Evolutionary conservation across 495 filamentous ascomycete genomes (phyloP), one percentile per base, ranked within the genome.

Genomic region (Aspergillus egyptiacus): DNA sequence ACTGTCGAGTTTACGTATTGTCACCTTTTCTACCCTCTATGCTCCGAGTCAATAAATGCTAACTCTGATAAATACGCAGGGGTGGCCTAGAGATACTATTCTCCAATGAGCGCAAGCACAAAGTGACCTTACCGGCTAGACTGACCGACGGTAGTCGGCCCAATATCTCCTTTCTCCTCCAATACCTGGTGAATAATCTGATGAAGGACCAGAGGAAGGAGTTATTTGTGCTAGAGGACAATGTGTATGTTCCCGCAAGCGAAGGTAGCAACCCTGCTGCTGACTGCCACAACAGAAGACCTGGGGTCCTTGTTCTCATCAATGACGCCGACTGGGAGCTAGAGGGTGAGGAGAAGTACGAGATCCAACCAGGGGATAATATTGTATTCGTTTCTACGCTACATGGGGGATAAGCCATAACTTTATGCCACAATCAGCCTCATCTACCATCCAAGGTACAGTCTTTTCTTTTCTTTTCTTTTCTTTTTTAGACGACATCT

Each of bases 301-400:
- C 93, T 5, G 93, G 93, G n/a, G 95, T 97, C 58, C 79, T 99
- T 38, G 94, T 96, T 13, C 72, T 99, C 48, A 91, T 99, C 65
- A 99, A 99, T 63, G 91, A 99, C 56, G 85, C 87, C 33, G 93
- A 99, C 62, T 99, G 93, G 93, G 91, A 96, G 68, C 79, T 99
- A 11, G 94, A 97, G 67, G 93, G 91, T 6, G 91, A 96, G 66
- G 89, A 90, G 54, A 76, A 75, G 47, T 97, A 96, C 64, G 83
- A 89, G 60, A 72, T 97, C 46, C 82, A 91, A 66, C 61, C 72
- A 18, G 75, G 80, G 19, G 93, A 99, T 68, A 91, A 86, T 58
- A 86, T 99, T 60, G 72, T 96, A 41, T 99, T 99, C 66, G 91
- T 99, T 41, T 95, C 89, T 44, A 99, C 93, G n/a, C 74, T 99